These are phyloP conservation scores for Marasmius fiardii DNA, from an alignment of 1,284 basidiomycete species.

Conservation along the genomic window DNA sequence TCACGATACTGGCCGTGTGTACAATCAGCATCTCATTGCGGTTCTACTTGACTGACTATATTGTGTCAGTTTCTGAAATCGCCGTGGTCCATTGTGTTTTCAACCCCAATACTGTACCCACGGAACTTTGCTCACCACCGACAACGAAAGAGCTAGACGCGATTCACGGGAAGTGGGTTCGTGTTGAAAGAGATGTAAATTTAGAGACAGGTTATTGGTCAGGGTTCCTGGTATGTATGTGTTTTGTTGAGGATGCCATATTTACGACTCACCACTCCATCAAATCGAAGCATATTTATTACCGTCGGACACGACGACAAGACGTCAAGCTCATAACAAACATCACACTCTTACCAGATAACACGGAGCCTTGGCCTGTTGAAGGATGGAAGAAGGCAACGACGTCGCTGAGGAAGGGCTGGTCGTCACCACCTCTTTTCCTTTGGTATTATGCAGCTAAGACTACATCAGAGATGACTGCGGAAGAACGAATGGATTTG, in stretches of 20 bases:
- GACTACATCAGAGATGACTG: slow-evolving; percentile 52
- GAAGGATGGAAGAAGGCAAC: slow-evolving; percentile 58
- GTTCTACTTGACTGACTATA: slow-evolving; percentile 10
- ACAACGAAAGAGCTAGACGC: slow-evolving; percentile 73
- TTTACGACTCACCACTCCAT: slow-evolving; percentile 4
- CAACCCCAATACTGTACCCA: slow-evolving; percentile 46
- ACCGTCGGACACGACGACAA: slow-evolving; percentile 78
- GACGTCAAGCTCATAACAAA: slow-evolving; percentile 71
- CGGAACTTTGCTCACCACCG: slow-evolving; percentile 63
- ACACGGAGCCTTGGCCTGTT: slow-evolving; percentile 42
- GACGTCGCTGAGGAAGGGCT: slow-evolving; percentile 53
- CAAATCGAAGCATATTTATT: slow-evolving; percentile 64
- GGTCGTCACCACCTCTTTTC: slow-evolving; percentile 48
- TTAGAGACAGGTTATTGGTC: slow-evolving; percentile 53
- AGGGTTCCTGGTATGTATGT: slow-evolving; percentile 49
- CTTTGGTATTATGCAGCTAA: slow-evolving; percentile 77
- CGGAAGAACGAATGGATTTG: slow-evolving; percentile 55
- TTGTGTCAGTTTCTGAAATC: slow-evolving; percentile 71
- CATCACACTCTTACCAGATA: slow-evolving; percentile 50
- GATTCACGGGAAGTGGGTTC: slow-evolving; percentile 85
- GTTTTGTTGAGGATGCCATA: slow-evolving; percentile 5
- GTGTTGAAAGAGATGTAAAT: slow-evolving; percentile 77
- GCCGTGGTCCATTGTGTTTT: slow-evolving; percentile 69
- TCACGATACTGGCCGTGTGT: slow-evolving; percentile 80
- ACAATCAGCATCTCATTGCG: slow-evolving; percentile 4